Conservation (phyloP, 805 yeast genomes). For the Wickerhamiella alocasiicola region DNA sequence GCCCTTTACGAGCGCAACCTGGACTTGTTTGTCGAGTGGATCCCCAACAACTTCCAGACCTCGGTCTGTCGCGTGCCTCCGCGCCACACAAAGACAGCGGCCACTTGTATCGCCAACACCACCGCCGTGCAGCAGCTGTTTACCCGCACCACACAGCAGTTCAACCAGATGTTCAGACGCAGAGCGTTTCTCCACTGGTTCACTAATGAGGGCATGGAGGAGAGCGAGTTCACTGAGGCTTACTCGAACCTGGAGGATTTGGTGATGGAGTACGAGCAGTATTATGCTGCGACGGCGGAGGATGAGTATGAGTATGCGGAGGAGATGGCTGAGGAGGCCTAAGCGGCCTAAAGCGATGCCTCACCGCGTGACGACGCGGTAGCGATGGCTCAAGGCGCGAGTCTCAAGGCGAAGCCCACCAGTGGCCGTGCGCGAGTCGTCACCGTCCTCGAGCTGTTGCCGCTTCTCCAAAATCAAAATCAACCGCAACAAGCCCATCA, state of each 20-base stretch:
- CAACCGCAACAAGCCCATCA: too few species aligned
- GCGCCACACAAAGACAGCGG: slow-evolving; percentile 72
- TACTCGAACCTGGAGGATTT: slow-evolving; percentile 83
- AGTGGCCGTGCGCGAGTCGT: too few species aligned
- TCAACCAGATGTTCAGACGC: slow-evolving; percentile 83
- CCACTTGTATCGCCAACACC: slow-evolving; percentile 86
- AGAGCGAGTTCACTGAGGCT: slow-evolving; percentile 86
- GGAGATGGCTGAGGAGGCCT: slow-evolving; percentile 10
- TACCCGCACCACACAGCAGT: slow-evolving; percentile 80
- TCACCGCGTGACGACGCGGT: too few species aligned
- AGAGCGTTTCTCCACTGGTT: slow-evolving; percentile 96
- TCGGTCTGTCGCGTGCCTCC: slow-evolving; percentile 90
- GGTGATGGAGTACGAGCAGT: slow-evolving; percentile 82
- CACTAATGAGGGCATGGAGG: slow-evolving; percentile 93
- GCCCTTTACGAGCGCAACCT: slow-evolving; percentile 72
- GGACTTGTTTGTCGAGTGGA: slow-evolving; percentile 86
- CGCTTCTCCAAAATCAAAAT: too few species aligned
- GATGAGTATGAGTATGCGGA: slow-evolving; percentile 61
- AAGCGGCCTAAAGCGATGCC: too few species aligned
- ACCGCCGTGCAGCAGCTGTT: slow-evolving; percentile 87
- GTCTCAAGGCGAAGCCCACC: too few species aligned
- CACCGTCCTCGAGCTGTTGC: too few species aligned
- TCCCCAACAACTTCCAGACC: slow-evolving; percentile 89
- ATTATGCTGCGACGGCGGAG: slow-evolving; percentile 69
- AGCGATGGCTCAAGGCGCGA: too few species aligned